Base-by-base conservation (phyloP, 345 rosid species). In the Angophora floribunda region DNA sequence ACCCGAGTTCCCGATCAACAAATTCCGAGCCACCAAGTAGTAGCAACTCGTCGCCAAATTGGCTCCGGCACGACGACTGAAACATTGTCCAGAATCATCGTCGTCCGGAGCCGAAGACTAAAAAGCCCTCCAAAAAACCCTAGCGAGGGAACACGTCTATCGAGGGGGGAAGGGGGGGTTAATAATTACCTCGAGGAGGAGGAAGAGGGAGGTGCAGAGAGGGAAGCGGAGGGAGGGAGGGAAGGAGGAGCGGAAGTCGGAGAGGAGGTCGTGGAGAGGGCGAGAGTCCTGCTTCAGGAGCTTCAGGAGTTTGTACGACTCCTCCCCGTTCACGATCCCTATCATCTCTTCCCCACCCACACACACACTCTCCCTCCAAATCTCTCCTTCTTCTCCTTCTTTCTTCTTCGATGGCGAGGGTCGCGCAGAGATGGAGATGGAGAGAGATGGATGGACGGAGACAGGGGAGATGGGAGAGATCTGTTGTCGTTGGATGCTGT, bases 201-300 rank as follows among this genome's bases (percentile, higher is more conserved):
- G 89, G 3, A 85, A 91, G 79, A 95, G 97, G 88, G 97, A 93
- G 85, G 75, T 88, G 94, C 98, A 97, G 91, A 91, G 89, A 85
- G 86, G 52, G 91, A 95, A 91, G 86, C 88, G 84, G 85, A 93
- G 95, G 78, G 89, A 51, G 86, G 86, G 91, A 67, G 90, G 51
- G 92, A 97, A 89, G 24, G 90, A 91, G 75, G 97, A 92, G 91
- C 86, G 90, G 93, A 95, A 95, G 88, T 96, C 96, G 86, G 96
- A 53, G 19, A 92, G 67, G 82, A 93, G 90, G 75, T 94, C 96
- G 41, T 91, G 94, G 82, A 96, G 88, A 5, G 96, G 92, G 44
- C 91, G 92, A 59, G 93, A 92, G 86, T 95, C 98, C 65, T 92
- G 92, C 87, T 93, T 93, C 85, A 96, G 92, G 32, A 95, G 87